phyloP scores from a whole-genome alignment of 495 filamentous ascomycete genomes.

The Annulohypoxylon maeteangense region DNA sequence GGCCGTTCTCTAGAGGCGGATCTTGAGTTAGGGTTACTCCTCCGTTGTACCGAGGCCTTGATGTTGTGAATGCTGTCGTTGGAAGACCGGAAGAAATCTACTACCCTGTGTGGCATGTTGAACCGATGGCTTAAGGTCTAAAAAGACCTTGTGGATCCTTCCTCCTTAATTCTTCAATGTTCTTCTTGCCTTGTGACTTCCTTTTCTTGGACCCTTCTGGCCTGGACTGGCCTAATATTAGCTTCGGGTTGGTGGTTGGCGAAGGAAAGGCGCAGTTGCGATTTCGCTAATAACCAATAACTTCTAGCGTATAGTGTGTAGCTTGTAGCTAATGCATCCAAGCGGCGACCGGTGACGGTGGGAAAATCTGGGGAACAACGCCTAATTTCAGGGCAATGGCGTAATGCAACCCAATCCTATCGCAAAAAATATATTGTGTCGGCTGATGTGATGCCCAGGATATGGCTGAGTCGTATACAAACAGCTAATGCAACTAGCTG shows the following conservation, averaged over 20 bases:
- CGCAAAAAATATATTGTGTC: constrained; percentile 17
- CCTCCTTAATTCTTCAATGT: neutral
- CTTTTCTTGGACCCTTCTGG: neutral
- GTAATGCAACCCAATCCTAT: constrained; percentile 33
- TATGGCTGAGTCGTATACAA: constrained; percentile 7
- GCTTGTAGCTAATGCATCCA: constrained; percentile 38
- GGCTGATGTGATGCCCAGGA: constrained; percentile 24
- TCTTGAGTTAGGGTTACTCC: constrained; percentile 36
- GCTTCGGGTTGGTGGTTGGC: neutral
- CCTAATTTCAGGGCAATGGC: constrained; percentile 37
- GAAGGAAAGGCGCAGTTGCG: neutral
- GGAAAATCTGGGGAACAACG: constrained; percentile 34
- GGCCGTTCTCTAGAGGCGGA: constrained; percentile 41
- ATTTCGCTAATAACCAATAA: neutral
- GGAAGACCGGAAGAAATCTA: constrained; percentile 60
- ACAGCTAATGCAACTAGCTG: constrained; percentile 8
- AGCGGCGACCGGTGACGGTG: constrained; percentile 12
- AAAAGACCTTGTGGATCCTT: neutral
- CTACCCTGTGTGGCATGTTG: constrained; percentile 64
- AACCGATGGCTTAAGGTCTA: constrained; percentile 10
- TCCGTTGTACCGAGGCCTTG: constrained; percentile 48
- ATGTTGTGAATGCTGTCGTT: constrained; percentile 48
- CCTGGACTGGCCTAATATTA: neutral
- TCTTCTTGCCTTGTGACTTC: constrained; percentile 15
- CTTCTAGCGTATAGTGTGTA: neutral